These are phyloP conservation scores for Skeletonema grethae DNA, from an alignment of 108 stramenopile genomes.

Conservation along the genomic window DNA sequence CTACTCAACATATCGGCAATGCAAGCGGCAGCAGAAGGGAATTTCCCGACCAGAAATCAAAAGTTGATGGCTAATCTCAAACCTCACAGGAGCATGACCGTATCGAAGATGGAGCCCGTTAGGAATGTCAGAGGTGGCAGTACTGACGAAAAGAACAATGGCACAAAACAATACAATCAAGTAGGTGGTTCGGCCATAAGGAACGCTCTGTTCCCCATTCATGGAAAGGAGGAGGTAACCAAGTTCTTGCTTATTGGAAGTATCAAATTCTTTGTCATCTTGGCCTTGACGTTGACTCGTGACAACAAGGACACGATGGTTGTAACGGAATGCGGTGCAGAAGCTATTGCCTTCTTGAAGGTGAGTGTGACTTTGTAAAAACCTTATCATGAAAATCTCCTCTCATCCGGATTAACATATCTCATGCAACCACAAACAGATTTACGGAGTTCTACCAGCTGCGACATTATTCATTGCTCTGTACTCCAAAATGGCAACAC, in stretches of 20 bases:
- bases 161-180: neutral
- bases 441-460: constrained; percentile 86
- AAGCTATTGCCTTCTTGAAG: constrained; percentile 94
- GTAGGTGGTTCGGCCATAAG: constrained; percentile 17
- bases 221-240: constrained; percentile 79
- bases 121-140: neutral
- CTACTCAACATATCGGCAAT: neutral
- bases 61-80: constrained; percentile 5
- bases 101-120: neutral
- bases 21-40: constrained; percentile 1
- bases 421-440: constrained; percentile 60
- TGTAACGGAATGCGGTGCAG: constrained; percentile 96
- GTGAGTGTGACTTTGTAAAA: constrained; percentile 27
- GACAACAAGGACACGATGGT: constrained; percentile 97
- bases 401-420: constrained; percentile 5
- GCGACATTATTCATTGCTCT: constrained; percentile 83
- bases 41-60: constrained; percentile 2
- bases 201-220: constrained; percentile 84
- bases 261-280: constrained; percentile 96
- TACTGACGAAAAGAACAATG: neutral
- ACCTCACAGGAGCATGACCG: neutral
- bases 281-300: constrained; percentile 92
- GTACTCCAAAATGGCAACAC: constrained; percentile 88
- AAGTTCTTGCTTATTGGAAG: constrained; percentile 90
- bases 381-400: neutral